Evolutionary conservation across 1,139 yeast genomes (phyloP), one percentile per base, ranked within the genome.

Genomic region (Diutina scorzettiae): DNA sequence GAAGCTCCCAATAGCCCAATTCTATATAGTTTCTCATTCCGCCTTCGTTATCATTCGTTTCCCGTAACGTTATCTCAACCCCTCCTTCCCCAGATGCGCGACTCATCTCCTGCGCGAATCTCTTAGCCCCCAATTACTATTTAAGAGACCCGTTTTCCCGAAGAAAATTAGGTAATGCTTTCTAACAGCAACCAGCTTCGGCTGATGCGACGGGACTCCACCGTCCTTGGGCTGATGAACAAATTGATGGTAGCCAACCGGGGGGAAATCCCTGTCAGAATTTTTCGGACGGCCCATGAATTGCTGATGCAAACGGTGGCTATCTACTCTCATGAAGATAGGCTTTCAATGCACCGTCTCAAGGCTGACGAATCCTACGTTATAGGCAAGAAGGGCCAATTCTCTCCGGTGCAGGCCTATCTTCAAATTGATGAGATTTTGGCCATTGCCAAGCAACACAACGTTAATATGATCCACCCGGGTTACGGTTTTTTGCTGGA

Each of bases 221-320:
- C 76, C 44, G 75, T 77, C 41, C 61, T 77, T 50, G 81, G 82
- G 41, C 73, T 73, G 51, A 71, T 78, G 65, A 80, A 80, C 66
- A 83, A 83, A 65, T 73, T 83, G 54, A 64, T 82, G 56, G 97
- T 89, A 43, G 97, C 97, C 51, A 89, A 89, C 69, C 77, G 98
- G 66, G 96, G 97, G 53, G 98, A 89, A 63, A 84, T 84, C 54
- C 93, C 91, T 41, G 79, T 82, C 56, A 68, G 93, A 64, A 81
- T 91, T 59, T 93, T 91, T 66, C 77, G 98, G 66, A 82, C 97
- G 29, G 98, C 98, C 47, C 98, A 93, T 66, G 98, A 93, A 63
- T 72, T 91, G 57, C 83, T 95, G 36, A 86, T 93, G 96, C 89
- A 84, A 57, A 91, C 99, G 0, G 97, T 91, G 43, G 98, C 98